Evolutionary conservation across 192 early-diverging fungal species (phyloP), one percentile per base, ranked within the genome.

Genomic region (Backusella liffmaniae): DNA sequence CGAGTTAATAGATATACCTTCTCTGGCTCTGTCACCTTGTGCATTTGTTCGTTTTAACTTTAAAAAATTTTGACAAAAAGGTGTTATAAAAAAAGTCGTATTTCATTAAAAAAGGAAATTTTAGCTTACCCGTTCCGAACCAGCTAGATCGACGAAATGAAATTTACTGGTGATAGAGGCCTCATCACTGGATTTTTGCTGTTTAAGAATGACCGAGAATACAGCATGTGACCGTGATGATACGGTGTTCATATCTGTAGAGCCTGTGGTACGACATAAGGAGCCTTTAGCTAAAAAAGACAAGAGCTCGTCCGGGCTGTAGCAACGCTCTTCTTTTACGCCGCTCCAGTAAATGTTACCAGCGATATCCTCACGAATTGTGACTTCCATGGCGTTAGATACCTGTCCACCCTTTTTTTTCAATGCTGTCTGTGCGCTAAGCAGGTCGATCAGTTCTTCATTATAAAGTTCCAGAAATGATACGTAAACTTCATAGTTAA

Each of bases 91-190:
- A 67, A 67, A 18, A 67, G 34, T 10, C n/a, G 12, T 36, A 30
- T 70, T 70, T 26, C 7, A n/a, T 41, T 7, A 30, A 46, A 71
- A 44, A 16, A 26, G 23, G 29, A 65, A 42, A 67, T 41, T 39
- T 32, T 42, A 8, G 62, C 78, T 46, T 85, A 87, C 84, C 62
- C 94, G 82, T 84, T 99, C 97, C 5, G 95, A 96, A 18, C 98
- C 98, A 23, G 98, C 98, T 77, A 99, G 86, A 87, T 99, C 98
- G 29, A 99, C 97, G 89, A 98, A 99, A 78, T 97, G 93, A 74
- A 99, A 97, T 86, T 98, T 99, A 34, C 95, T 84, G 42, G 36
- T 79, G 77, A 49, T 70, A 26, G 32, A 56, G n/a, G 66, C 51
- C 4, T 75, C 39, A 6, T 83, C 77, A 46, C 84, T 80, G 39